These are phyloP conservation scores for Colletotrichum liriopes DNA, from an alignment of 2,329 filamentous ascomycete species.

Conservation along the genomic window DNA sequence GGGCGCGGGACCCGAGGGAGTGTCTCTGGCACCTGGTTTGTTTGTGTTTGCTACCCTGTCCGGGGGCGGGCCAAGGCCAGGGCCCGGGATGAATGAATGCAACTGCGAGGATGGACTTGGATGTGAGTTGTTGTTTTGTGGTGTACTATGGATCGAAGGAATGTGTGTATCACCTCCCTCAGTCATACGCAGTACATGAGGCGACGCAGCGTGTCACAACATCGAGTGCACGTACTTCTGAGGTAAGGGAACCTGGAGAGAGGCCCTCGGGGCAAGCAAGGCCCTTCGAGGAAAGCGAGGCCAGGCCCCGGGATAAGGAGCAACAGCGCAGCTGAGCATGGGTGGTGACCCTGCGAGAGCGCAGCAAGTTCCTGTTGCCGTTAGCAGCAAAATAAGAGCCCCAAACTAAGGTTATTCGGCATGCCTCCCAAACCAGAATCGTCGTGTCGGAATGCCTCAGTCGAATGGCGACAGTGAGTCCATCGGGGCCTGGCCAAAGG, in stretches of 20 bases:
- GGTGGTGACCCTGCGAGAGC: neutral
- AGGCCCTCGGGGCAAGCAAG: neutral
- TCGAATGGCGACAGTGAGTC: slow-evolving; percentile 29
- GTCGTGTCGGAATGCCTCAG: slow-evolving; percentile 34
- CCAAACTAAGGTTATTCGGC: slow-evolving; percentile 33
- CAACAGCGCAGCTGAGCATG: slow-evolving; percentile 7
- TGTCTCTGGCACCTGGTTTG: slow-evolving; percentile 26
- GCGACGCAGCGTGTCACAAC: neutral
- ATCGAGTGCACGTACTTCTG: neutral
- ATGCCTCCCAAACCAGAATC: slow-evolving; percentile 23
- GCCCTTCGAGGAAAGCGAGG: slow-evolving; percentile 4
- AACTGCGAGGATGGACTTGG: neutral
- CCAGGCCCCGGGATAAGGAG: slow-evolving; percentile 7
- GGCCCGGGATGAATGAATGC: neutral
- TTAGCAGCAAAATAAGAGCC: slow-evolving; percentile 23
- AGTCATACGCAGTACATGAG: neutral
- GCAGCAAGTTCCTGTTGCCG: slow-evolving; percentile 24
- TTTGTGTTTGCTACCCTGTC: slow-evolving; percentile 20
- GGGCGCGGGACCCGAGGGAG: slow-evolving; percentile 28
- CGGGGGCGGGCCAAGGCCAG: neutral
- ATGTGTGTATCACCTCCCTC: neutral
- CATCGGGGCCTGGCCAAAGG: slow-evolving; percentile 16
- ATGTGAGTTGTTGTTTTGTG: neutral
- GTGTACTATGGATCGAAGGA: neutral
- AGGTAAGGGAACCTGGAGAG: neutral